phyloP scores from a whole-genome alignment of 768 basidiomycete species.

The Cystobasidium ongulense region DNA sequence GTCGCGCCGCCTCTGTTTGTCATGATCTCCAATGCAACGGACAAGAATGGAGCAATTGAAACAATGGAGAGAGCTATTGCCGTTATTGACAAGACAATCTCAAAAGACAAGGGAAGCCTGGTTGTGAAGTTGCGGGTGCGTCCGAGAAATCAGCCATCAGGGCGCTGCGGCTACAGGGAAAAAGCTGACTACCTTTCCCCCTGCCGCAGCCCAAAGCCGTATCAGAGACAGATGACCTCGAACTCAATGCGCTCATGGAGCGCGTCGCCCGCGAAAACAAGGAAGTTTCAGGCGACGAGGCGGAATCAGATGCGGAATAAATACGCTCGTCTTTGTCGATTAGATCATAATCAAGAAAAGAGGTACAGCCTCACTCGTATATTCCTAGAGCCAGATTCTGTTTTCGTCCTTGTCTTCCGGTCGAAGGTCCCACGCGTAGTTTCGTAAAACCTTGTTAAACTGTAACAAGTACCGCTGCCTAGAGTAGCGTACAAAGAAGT shows the following conservation, averaged over 20 bases:
- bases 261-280: conserved; percentile 88
- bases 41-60: conserved; percentile 90
- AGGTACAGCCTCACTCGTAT: not conserved
- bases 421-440: not conserved
- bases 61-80: conserved; percentile 88
- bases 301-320: conserved; percentile 41
- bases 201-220: conserved; percentile 79
- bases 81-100: conserved; percentile 73
- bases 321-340: not conserved
- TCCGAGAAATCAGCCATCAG: not conserved
- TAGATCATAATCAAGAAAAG: not conserved
- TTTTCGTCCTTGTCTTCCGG: not conserved
- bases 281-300: conserved; percentile 65
- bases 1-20: conserved; percentile 96
- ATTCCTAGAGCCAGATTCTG: not conserved
- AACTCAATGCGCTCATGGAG: conserved; percentile 93
- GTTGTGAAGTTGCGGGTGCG: conserved; percentile 91
- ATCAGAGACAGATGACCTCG: conserved; percentile 93
- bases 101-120: conserved; percentile 72
- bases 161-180: not conserved
- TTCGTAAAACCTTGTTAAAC: not conserved
- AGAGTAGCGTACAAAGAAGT: not conserved
- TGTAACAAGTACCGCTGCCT: not conserved
- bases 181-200: not conserved
- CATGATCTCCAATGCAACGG: conserved; percentile 87